A percentile compares a stretch with the other conserved stretches of the same genome.
phyloP scores from a whole-genome alignment of 2,329 filamentous ascomycete species.

The Bertia moriformis region DNA sequence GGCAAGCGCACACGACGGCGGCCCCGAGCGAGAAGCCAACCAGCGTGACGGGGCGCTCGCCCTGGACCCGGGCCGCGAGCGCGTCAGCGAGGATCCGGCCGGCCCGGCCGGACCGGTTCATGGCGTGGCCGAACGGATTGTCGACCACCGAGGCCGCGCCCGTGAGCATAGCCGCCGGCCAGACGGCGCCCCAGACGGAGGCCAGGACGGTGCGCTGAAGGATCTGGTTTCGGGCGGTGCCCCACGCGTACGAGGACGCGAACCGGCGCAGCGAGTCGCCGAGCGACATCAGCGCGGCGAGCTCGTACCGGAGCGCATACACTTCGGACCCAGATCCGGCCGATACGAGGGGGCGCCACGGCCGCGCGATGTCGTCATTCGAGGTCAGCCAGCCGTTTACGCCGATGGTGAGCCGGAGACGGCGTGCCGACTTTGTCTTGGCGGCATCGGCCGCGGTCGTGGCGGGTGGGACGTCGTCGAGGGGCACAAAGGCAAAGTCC shows the following conservation, averaged over 20 bases:
- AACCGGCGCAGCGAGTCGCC: constrained; percentile 60
- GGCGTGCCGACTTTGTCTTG: constrained; percentile 13
- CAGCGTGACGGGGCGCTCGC: constrained; percentile 39
- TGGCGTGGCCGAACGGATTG: constrained; percentile 69
- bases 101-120: constrained; percentile 65
- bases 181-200: constrained; percentile 52
- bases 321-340: constrained; percentile 62
- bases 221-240: constrained; percentile 58
- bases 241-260: constrained; percentile 63
- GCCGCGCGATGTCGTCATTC: constrained; percentile 61
- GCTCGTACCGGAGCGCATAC: constrained; percentile 74
- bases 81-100: constrained; percentile 70
- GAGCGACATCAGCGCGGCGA: constrained; percentile 61
- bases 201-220: constrained; percentile 59
- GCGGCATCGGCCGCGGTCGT: too few species aligned
- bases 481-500: constrained; percentile 66
- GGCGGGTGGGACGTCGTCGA: constrained; percentile 26
- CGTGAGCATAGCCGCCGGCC: constrained; percentile 49
- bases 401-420: constrained; percentile 69
- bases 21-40: constrained; percentile 44
- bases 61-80: constrained; percentile 27
- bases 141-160: constrained; percentile 57
- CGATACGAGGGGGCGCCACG: constrained; percentile 61
- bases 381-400: constrained; percentile 75
- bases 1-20: constrained; percentile 43